Evolutionary conservation across 371 early-diverging fungal species (phyloP), one percentile per base, ranked within the genome.

Genomic region (Mortierella sp.): DNA sequence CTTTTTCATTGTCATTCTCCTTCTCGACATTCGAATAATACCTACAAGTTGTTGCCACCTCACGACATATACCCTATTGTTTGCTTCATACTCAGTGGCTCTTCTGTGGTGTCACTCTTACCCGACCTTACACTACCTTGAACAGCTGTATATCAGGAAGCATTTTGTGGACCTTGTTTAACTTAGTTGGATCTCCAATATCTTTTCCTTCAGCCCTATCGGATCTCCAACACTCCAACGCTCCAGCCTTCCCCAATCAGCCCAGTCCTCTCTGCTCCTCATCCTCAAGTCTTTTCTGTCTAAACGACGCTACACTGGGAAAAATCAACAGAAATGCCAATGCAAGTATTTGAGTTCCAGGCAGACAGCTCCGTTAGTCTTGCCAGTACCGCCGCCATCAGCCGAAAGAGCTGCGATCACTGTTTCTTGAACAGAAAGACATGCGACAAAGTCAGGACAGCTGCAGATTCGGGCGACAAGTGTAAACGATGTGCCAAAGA

Each of bases 361-460:
- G 80, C 80, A 6, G 80, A 79, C 66, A 67, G 67, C 55, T 47
- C 80, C 3, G 74, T 74, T 68, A 79, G 74, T 58, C 66, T 79
- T 24, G 80, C 71, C 24, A 79, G 68, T 59, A 68, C 75, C 8
- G 80, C 80, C 3, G 80, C 80, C 28, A 79, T 79, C 68, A 79
- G 68, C 68, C 75, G 80, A 60, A 79, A 79, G 65, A 70, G 70
- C 49, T 79, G 80, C 54, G 80, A 79, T 58, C 80, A 79, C 40
- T 79, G 80, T 62, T 79, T 79, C 67, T 63, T 79, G 51, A 79
- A 79, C 62, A 63, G 80, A 51, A 79, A 79, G 62, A 79, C 80
- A 20, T 79, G 80, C 37, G 75, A 79, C 68, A 79, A 79, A 55
- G 80, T 79, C 58, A 71, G 80, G 22, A 70, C 78, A 3, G 61